Evolutionary conservation across 2,329 filamentous ascomycete species (phyloP).

Genomic region (Aureobasidium namibiae): DNA sequence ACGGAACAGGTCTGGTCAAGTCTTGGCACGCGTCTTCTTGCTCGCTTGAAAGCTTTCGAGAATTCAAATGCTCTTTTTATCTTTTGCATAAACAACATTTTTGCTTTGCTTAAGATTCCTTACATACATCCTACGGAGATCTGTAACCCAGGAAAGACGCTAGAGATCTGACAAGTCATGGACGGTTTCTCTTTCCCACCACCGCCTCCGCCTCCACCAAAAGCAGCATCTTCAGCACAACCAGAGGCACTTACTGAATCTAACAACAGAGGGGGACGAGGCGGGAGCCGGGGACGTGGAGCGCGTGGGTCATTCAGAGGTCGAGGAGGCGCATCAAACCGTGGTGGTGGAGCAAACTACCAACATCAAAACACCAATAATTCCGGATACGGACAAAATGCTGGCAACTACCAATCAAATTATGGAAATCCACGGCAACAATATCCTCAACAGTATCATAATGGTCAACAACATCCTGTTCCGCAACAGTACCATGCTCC

Average conservation of each 20-base stretch:
- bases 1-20: neutral
- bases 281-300: constrained; percentile 26
- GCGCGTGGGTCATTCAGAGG: constrained; percentile 16
- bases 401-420: neutral
- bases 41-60: neutral
- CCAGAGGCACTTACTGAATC: constrained; percentile 19
- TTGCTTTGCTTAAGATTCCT: neutral
- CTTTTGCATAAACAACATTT: neutral
- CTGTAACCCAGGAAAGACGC: neutral
- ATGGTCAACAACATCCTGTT: neutral
- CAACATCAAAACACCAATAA: neutral
- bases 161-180: neutral
- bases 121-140: neutral
- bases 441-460: neutral
- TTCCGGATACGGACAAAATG: constrained; percentile 2
- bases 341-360: neutral
- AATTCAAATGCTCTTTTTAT: neutral
- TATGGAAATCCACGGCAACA: constrained; percentile 5
- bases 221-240: constrained; percentile 16
- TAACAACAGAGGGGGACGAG: constrained; percentile 19
- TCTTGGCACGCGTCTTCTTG: too few species aligned
- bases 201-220: constrained; percentile 36
- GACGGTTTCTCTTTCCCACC: constrained; percentile 39
- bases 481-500: neutral
- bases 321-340: constrained; percentile 12